Evolutionary conservation across 192 early-diverging fungal species (phyloP).

Genomic region (Linderina pennispora): DNA sequence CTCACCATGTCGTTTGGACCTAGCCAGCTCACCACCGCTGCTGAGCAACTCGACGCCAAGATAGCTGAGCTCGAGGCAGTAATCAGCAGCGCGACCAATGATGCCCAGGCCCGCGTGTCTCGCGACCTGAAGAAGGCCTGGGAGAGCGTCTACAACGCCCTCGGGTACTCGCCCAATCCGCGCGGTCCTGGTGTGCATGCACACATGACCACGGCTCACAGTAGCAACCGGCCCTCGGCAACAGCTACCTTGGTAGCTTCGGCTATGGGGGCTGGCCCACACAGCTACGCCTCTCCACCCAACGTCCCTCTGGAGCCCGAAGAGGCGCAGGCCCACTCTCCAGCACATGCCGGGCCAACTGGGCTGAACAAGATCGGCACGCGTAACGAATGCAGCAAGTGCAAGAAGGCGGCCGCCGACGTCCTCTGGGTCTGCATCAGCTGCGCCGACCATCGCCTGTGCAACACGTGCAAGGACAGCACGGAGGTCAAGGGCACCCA

Average conservation of each 20-base stretch:
- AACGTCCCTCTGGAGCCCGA: constrained; percentile 34
- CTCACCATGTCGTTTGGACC: constrained; percentile 35
- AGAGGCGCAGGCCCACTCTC: neutral
- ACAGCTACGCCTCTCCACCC: constrained; percentile 3
- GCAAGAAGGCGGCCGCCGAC: constrained; percentile 13
- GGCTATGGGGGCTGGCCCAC: no score
- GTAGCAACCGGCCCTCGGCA: neutral
- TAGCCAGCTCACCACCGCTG: constrained; percentile 27
- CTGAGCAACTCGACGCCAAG: constrained; percentile 36
- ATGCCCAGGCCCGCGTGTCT: constrained; percentile 32
- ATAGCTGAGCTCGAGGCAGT: constrained; percentile 34
- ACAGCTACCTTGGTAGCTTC: no score
- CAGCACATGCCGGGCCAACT: neutral
- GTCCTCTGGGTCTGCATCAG: constrained; percentile 30
- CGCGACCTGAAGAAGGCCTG: constrained; percentile 40
- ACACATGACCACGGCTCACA: neutral
- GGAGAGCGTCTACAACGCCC: constrained; percentile 40
- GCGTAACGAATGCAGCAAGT: constrained; percentile 5
- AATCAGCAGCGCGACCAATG: constrained; percentile 25
- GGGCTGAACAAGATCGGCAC: neutral
- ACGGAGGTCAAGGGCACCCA: neutral
- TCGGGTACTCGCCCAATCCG: constrained; percentile 24
- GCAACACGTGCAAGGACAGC: constrained; percentile 26
- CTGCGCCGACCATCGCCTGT: constrained; percentile 26
- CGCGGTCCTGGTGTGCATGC: no score